These are phyloP conservation scores for Calcarisporium arbuscula DNA, from an alignment of 2,329 filamentous ascomycete genomes.

Conservation along the genomic window DNA sequence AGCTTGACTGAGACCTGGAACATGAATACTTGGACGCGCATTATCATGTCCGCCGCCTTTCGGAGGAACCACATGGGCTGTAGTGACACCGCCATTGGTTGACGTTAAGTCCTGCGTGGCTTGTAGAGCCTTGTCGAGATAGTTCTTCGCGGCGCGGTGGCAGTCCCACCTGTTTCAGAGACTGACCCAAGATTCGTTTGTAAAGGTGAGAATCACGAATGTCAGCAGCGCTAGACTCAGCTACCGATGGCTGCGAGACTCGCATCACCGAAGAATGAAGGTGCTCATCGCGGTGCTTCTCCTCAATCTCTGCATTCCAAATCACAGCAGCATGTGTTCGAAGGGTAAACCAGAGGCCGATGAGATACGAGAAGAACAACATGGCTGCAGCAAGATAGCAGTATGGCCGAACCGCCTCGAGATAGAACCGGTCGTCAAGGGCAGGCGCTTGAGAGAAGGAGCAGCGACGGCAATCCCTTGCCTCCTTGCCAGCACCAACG, in stretches of 20 bases:
- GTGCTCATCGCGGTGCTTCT: constrained; percentile 61
- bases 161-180: constrained; percentile 75
- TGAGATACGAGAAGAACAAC: constrained; percentile 87
- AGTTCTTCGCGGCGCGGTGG: constrained; percentile 43
- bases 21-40: constrained; percentile 38
- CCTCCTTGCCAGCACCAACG: constrained; percentile 23
- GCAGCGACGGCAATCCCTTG: constrained; percentile 80
- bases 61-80: constrained; percentile 71
- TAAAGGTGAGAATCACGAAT: constrained; percentile 86
- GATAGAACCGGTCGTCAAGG: constrained; percentile 80
- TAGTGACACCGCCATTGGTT: constrained; percentile 40
- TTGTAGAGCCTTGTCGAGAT: constrained; percentile 30
- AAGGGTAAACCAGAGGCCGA: constrained; percentile 91
- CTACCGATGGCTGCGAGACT: constrained; percentile 30
- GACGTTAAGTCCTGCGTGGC: constrained; percentile 23
- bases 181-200: constrained; percentile 88
- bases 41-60: constrained; percentile 44
- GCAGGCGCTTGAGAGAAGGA: constrained; percentile 87
- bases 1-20: constrained; percentile 70
- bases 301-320: constrained; percentile 80
- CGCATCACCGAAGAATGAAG: constrained; percentile 25
- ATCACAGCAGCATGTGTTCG: constrained; percentile 95
- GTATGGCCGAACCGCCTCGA: constrained; percentile 86
- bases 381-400: constrained; percentile 81
- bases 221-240: constrained; percentile 51